Base-by-base conservation (phyloP, 495 filamentous ascomycete genomes). In the Margaritispora aquatica region DNA sequence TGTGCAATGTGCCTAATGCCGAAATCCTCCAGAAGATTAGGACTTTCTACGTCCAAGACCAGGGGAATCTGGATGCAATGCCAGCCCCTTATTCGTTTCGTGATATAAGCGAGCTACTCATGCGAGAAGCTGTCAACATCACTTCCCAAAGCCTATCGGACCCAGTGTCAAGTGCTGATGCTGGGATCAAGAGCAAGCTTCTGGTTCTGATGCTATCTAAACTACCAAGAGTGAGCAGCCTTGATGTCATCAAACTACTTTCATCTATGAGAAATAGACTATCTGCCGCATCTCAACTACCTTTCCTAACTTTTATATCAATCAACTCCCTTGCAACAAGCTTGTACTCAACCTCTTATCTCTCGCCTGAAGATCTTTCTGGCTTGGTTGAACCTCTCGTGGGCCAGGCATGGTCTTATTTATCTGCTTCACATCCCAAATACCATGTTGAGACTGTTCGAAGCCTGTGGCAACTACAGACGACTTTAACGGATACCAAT, bases 391-490 rank as follows among this genome's bases (percentile, higher is more conserved):
- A 85, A 11, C 74, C 80, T 23, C 70, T 96, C 20, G 84, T 94
- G 15, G 77, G 75, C 15, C 77, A 84, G 58, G 75, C 92, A 0
- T 97, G 93, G 93, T 62, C 73, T 23, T 92, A 87, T 68, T 74
- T 97, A 31, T 89, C 90, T 0, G 85, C 89, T 22, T 73, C 85
- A 20, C 86, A 85, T 57, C 92, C 91, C 0, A 95, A 95, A 66
- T 92, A 92, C 63, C 94, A 96, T 68, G 90, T 97, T 22, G 93
- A 97, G 70, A 84, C 90, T 31, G 89, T 95, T 49, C 87, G 88
- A 51, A 88, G 84, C 61, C 72, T 97, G 15, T 95, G 92, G 88
- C 83, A 88, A 51, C 73, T 97, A 46, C 90, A 97, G 63, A 82
- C 82, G 0, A 80, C 73, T 9, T 67, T 83, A 10, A 70, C 73